These are phyloP conservation scores for Cucumis melo DNA, from an alignment of 306 rosid species.

Conservation along the genomic window DNA sequence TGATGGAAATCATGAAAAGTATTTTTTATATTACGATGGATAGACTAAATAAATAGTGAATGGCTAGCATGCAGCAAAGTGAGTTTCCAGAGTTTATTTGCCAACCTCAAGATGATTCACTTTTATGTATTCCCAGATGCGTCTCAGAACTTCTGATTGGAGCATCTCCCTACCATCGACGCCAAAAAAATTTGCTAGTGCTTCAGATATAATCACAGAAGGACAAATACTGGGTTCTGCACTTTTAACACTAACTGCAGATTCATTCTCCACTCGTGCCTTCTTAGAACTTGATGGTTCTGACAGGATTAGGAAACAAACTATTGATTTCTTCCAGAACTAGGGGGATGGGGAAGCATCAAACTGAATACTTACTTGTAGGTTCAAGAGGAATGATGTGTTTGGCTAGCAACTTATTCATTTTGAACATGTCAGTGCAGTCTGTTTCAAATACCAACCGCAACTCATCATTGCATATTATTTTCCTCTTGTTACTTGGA, in stretches of 20 bases:
- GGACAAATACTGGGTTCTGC: conserved; percentile 38
- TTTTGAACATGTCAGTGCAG: conserved; percentile 60
- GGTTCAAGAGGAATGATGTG: conserved; percentile 55
- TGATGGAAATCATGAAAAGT: too few relatives aligned
- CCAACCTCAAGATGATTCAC: conserved; percentile 59
- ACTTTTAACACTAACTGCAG: conserved; percentile 29
- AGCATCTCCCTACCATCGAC: conserved; percentile 65
- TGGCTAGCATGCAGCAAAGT: not conserved
- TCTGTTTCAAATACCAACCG: conserved; percentile 53
- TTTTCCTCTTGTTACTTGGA: conserved; percentile 51
- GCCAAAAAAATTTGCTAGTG: conserved; percentile 69
- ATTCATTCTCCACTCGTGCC: conserved; percentile 29
- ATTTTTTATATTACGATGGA: too few relatives aligned
- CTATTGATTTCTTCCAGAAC: conserved; percentile 11
- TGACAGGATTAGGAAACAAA: conserved; percentile 31
- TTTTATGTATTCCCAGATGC: conserved; percentile 77
- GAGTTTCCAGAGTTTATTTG: not conserved
- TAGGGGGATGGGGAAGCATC: not conserved
- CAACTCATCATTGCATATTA: conserved; percentile 47
- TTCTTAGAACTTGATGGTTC: conserved; percentile 54
- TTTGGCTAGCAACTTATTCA: conserved; percentile 49
- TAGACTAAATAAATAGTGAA: too few relatives aligned
- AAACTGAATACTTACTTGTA: conserved; percentile 32
- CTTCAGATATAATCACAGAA: conserved; percentile 56
- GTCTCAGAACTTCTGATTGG: conserved; percentile 60